These are phyloP conservation scores for Fusarium solani-melongenae DNA, from an alignment of 2,329 filamentous ascomycete genomes.

Conservation along the genomic window DNA sequence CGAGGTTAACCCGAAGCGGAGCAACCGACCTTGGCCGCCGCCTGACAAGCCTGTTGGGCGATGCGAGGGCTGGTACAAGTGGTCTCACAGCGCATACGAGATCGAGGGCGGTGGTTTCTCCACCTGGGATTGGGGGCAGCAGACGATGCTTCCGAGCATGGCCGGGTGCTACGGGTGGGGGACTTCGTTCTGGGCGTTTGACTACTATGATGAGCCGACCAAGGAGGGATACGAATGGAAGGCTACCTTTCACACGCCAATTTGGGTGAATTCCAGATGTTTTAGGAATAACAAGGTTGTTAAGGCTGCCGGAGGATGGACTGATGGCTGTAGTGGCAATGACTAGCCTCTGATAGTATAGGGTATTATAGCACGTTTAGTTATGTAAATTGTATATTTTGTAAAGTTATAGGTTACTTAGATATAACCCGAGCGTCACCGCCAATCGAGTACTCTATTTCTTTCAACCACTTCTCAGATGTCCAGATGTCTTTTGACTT, in stretches of 20 bases:
- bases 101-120: conserved; percentile 3
- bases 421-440: too few species aligned
- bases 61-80: neutral
- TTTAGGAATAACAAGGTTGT: conserved; percentile 19
- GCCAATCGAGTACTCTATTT: too few species aligned
- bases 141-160: conserved; percentile 10
- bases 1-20: neutral
- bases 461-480: too few species aligned
- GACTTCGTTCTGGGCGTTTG: conserved; percentile 1
- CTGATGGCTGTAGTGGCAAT: neutral
- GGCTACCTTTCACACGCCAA: neutral
- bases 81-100: neutral
- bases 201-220: conserved; percentile 4
- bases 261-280: neutral
- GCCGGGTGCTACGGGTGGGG: neutral
- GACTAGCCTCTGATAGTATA: neutral
- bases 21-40: neutral
- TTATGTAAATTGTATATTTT: too few species aligned
- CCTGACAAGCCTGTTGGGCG: neutral
- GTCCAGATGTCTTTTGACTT: too few species aligned
- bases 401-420: too few species aligned
- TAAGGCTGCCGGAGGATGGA: neutral
- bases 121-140: neutral
- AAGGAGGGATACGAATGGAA: conserved; percentile 10
- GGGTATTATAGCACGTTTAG: too few species aligned